Base-by-base conservation (phyloP, 225 moss, liverwort and hornwort species). In the Bryoerythrophyllum caledonicum region DNA sequence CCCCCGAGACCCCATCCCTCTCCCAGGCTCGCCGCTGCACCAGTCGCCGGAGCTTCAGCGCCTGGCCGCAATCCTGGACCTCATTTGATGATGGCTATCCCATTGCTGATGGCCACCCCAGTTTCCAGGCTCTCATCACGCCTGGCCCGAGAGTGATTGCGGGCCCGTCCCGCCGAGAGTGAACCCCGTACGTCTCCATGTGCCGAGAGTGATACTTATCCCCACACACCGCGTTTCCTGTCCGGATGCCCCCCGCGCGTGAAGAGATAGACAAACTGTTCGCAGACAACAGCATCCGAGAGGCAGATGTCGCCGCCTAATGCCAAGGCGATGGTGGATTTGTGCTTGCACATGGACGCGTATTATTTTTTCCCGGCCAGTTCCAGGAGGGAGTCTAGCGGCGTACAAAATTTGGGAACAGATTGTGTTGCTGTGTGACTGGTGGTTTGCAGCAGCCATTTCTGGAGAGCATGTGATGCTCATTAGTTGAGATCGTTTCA, bases 1-100 rank as follows among this genome's bases (percentile, higher is more conserved):
- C 38, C 10, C 38, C 27, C 11, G 71, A 21, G 81, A 72, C 23
- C 19, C 38, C 38, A 2, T 37, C 19, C 48, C 8, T 17, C 68
- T 61, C 5, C 37, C 37, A 0, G 43, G 38, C 38, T 38, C 43
- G 13, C 73, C 27, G 13, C 73, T 56, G 8, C 73, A 68, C 4
- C 72, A 72, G 52, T 70, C 82, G 1, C 82, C 73, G 69, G 82
- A 85, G 70, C 76, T 85, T 1, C 85, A 82, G 46, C 76, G 55
- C 28, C 59, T 85, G 73, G 79, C 82, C 38, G 76, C 65, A 30
- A 65, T 85, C 15, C 55, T 79, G 76, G 85, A 85, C 34, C 82
- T 79, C 53, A 76, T 85, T 40, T 85, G 60, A 32, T 32, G n/a
- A n/a, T n/a, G n/a, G n/a, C n/a, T n/a, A n/a, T n/a, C n/a, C n/a